These are phyloP conservation scores for Ceriops zippeliana DNA, from an alignment of 345 rosid genomes.

Conservation along the genomic window DNA sequence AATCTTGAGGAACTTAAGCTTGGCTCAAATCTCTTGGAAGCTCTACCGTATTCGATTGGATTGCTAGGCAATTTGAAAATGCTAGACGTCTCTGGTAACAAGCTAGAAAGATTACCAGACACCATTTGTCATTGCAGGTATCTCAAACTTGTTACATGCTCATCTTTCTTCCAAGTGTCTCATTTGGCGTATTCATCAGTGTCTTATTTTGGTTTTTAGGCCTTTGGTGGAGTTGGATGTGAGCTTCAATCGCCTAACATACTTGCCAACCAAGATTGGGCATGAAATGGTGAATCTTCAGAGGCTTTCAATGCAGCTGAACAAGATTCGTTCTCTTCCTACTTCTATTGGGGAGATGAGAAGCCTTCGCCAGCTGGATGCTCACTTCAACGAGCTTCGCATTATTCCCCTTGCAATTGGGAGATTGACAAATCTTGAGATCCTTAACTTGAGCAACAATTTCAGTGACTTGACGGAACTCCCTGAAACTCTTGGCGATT, in stretches of 20 bases:
- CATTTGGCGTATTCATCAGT: not conserved
- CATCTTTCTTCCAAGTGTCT: no score
- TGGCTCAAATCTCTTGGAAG: conserved; percentile 67
- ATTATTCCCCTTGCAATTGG: conserved; percentile 67
- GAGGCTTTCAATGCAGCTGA: conserved; percentile 58
- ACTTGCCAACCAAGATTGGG: conserved; percentile 88
- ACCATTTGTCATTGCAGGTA: conserved; percentile 77
- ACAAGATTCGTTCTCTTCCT: conserved; percentile 74
- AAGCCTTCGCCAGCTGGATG: conserved; percentile 59
- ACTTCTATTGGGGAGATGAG: conserved; percentile 70
- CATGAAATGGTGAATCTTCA: conserved; percentile 55
- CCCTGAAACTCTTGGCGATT: conserved; percentile 71
- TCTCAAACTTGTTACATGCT: conserved; percentile 8
- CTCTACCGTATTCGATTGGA: conserved; percentile 84
- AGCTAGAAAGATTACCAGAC: conserved; percentile 68
- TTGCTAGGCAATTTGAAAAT: conserved; percentile 60
- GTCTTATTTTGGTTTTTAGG: conserved; percentile 29
- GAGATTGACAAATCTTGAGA: conserved; percentile 62
- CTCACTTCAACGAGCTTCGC: conserved; percentile 75
- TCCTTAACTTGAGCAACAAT: conserved; percentile 66
- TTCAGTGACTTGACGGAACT: conserved; percentile 75
- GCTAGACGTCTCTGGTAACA: conserved; percentile 69
- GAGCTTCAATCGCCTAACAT: conserved; percentile 70
- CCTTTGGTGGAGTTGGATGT: conserved; percentile 68
- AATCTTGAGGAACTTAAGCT: conserved; percentile 71